Conservation (phyloP, 495 filamentous ascomycete species). For the Polyplosphaeria fusca region DNA sequence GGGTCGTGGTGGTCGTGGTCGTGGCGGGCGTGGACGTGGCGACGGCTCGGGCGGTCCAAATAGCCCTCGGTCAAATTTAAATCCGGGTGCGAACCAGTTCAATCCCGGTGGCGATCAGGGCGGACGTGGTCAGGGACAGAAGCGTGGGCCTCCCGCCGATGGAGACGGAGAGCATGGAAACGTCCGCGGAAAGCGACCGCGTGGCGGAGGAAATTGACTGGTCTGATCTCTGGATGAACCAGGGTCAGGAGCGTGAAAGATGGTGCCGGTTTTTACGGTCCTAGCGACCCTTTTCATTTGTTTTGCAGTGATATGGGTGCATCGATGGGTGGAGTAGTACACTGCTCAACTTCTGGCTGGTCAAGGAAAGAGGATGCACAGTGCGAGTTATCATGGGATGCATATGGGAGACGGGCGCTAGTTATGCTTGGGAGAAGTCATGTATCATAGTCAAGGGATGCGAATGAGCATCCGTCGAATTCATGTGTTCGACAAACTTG, state of each 20-base stretch:
- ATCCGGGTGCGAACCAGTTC: slow-evolving; percentile 15
- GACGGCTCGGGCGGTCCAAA: neutral
- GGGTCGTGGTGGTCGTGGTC: slow-evolving; percentile 4
- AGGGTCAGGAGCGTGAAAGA: too few species aligned
- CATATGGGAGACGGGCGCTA: neutral
- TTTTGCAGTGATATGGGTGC: too few species aligned
- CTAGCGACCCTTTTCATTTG: too few species aligned
- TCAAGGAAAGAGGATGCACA: too few species aligned
- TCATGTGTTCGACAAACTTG: neutral
- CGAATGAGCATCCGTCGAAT: neutral
- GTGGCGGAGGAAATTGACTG: too few species aligned
- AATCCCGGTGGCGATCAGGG: slow-evolving; percentile 7
- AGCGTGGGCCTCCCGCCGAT: slow-evolving; percentile 1
- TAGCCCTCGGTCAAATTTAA: slow-evolving; percentile 12
- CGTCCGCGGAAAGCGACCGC: slow-evolving; percentile 4
- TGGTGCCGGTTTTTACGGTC: too few species aligned
- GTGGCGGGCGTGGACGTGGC: slow-evolving; percentile 9
- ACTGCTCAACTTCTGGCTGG: too few species aligned
- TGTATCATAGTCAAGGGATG: neutral
- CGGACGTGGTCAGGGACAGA: slow-evolving; percentile 19
- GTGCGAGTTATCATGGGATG: too few species aligned
- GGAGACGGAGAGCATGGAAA: neutral
- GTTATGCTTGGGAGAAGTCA: neutral
- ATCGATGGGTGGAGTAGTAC: too few species aligned
- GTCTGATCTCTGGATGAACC: too few species aligned